Evolutionary conservation across 2,329 filamentous ascomycete genomes (phyloP).

Genomic region (Xylaria arbuscula): DNA sequence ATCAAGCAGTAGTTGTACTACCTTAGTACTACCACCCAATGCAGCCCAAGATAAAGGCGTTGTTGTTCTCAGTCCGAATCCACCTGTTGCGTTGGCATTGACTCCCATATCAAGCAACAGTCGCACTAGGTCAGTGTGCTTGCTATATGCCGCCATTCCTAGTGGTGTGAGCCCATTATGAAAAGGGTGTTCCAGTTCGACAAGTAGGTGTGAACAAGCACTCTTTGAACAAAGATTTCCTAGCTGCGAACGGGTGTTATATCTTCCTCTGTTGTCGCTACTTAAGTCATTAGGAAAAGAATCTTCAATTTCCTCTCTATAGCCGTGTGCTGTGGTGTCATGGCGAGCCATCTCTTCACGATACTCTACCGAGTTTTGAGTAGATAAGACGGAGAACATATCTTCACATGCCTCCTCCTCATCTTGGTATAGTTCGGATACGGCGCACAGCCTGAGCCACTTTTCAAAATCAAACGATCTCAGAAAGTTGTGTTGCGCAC

Average conservation of each 20-base stretch:
- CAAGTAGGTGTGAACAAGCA: background rate
- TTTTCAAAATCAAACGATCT: conserved; percentile 4
- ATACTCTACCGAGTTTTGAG: background rate
- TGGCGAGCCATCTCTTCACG: background rate
- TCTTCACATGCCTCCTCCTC: background rate
- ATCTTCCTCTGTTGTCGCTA: background rate
- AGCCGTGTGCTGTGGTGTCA: background rate
- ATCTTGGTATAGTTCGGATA: background rate
- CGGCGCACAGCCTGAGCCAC: background rate
- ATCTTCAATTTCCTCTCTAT: background rate
- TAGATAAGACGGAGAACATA: background rate
- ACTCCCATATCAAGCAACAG: conserved; percentile 21
- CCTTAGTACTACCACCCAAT: background rate
- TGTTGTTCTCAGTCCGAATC: conserved; percentile 18
- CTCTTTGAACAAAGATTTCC: background rate
- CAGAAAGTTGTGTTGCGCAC: conserved; percentile 16
- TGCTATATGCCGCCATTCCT: background rate
- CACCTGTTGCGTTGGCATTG: too few species aligned
- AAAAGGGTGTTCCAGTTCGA: background rate
- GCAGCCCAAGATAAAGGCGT: background rate
- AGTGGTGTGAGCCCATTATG: background rate
- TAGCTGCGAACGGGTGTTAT: background rate
- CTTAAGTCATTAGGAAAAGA: conserved; percentile 1
- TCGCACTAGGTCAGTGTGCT: background rate
- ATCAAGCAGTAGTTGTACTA: conserved; percentile 4